Percentiles rank a stretch among this genome's conserved stretches.
Evolutionary conservation across 75 land plant species (phyloP).

Genomic region (Pinus tabuliformis): DNA sequence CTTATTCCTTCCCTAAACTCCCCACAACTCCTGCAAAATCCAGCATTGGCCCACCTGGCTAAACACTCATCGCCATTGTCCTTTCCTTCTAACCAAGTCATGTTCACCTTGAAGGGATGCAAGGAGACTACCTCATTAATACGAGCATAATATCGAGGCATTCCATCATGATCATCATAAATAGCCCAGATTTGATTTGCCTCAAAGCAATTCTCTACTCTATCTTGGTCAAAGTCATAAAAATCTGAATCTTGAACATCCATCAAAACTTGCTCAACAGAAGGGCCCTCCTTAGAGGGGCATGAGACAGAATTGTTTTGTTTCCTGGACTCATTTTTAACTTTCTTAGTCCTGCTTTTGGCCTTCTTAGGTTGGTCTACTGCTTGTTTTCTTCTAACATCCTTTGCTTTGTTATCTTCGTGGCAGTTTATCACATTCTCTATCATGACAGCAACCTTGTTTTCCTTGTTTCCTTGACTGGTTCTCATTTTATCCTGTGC

Average conservation of each 20-base stretch:
- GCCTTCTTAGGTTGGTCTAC: background rate
- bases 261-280: slow-evolving; percentile 16
- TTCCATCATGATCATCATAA: slow-evolving; percentile 89
- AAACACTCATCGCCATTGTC: slow-evolving; percentile 32
- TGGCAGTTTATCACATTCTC: background rate
- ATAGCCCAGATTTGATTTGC: slow-evolving; percentile 87
- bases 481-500: background rate
- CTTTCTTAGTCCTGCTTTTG: background rate
- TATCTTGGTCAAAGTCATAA: slow-evolving; percentile 71
- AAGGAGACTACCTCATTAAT: slow-evolving; percentile 49
- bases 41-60: slow-evolving; percentile 19
- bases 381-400: background rate
- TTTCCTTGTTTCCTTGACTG: background rate
- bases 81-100: slow-evolving; percentile 74
- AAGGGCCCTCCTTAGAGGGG: background rate
- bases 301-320: background rate
- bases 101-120: slow-evolving; percentile 62
- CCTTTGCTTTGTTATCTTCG: background rate
- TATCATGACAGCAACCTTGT: background rate
- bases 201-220: slow-evolving; percentile 53
- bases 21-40: slow-evolving; percentile 58
- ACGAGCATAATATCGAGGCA: slow-evolving; percentile 87
- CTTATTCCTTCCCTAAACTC: slow-evolving; percentile 51
- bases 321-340: background rate
- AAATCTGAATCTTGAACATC: slow-evolving; percentile 65